A percentile compares a stretch with the other conserved stretches of the same genome.
phyloP scores from a whole-genome alignment of 192 early-diverging fungal species.

The Entomortierella parvispora region DNA sequence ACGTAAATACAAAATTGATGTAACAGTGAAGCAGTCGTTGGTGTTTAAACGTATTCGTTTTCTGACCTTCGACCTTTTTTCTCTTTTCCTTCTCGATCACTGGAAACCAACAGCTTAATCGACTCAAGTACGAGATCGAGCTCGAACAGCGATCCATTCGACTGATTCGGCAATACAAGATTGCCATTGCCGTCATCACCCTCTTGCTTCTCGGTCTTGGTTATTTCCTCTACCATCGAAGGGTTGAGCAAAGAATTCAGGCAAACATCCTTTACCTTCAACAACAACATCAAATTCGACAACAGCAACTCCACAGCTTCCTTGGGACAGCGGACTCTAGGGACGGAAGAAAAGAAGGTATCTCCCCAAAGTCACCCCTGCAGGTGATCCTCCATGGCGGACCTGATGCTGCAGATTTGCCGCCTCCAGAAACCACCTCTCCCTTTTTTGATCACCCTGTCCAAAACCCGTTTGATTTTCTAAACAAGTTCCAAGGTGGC shows the following conservation, averaged over 20 bases:
- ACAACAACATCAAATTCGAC: not conserved
- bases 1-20: no score
- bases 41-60: not conserved
- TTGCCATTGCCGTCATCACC: conserved; percentile 15
- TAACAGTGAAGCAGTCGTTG: no score
- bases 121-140: conserved; percentile 37
- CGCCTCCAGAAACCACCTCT: no score
- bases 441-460: no score
- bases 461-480: no score
- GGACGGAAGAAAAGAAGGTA: no score
- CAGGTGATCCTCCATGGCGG: no score
- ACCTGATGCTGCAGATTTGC: no score
- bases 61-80: not conserved
- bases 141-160: conserved; percentile 41
- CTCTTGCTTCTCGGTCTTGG: conserved; percentile 1
- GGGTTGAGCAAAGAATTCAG: not conserved
- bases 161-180: conserved; percentile 41
- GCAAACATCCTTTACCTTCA: not conserved
- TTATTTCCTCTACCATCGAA: conserved; percentile 17
- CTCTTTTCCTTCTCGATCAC: not conserved
- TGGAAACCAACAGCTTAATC: conserved; percentile 43
- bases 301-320: not conserved
- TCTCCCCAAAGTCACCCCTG: no score
- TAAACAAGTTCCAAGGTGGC: no score
- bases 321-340: no score